Evolutionary conservation across 1,284 basidiomycete species (phyloP).

Genomic region (Termitomyces sp.): DNA sequence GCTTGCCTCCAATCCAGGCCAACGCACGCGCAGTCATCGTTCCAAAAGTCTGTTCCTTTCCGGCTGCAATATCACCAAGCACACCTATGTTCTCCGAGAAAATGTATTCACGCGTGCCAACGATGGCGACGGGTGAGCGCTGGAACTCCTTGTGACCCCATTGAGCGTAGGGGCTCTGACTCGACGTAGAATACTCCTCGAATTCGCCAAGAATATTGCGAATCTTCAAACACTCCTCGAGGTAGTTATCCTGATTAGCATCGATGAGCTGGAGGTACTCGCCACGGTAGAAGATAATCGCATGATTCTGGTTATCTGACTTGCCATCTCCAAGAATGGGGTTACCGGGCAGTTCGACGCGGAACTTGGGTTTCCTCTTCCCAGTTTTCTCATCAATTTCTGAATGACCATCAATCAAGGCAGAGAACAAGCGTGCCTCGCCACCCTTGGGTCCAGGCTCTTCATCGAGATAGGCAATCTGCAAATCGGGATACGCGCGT

Average conservation of each 20-base stretch:
- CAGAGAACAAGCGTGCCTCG: conserved; percentile 89
- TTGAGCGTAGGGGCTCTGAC: conserved; percentile 92
- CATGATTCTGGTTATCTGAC: conserved; percentile 99
- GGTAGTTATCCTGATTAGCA: conserved; percentile 99
- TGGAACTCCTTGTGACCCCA: conserved; percentile 91
- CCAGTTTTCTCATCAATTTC: conserved; percentile 89
- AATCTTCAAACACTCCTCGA: conserved; percentile 99
- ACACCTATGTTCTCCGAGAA: conserved; percentile 99
- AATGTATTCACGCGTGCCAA: conserved; percentile 99
- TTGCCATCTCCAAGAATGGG: conserved; percentile 99
- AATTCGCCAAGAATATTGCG: conserved; percentile 97
- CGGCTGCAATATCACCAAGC: conserved; percentile 97
- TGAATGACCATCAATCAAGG: conserved; percentile 96
- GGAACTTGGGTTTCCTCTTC: conserved; percentile 95
- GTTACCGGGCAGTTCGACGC: conserved; percentile 96
- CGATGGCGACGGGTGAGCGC: conserved; percentile 92
- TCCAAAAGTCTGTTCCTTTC: conserved; percentile 99
- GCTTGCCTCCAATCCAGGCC: conserved; percentile 97
- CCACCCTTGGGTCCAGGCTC: conserved; percentile 86
- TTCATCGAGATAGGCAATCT: conserved; percentile 98
- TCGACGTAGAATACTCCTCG: conserved; percentile 89
- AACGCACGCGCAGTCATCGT: conserved; percentile 95
- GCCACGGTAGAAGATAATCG: conserved; percentile 98
- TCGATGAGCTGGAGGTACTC: conserved; percentile 99
- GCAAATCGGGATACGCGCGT: conserved; percentile 96